Evolutionary conservation across 805 yeast genomes (phyloP).

Genomic region (Metschnikowia bowlesiae): DNA sequence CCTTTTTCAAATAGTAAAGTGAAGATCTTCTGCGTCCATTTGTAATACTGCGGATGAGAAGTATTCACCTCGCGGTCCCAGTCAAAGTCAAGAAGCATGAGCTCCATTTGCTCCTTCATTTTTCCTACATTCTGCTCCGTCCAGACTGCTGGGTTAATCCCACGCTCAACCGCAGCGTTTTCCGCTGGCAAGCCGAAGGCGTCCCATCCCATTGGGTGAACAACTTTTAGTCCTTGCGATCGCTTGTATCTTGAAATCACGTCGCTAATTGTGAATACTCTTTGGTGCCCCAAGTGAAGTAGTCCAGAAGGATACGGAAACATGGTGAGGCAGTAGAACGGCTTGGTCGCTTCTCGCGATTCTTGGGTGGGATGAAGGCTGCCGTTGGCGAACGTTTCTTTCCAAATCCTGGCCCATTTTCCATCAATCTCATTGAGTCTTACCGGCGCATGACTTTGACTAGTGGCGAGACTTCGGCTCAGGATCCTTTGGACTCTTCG

Average conservation of each 20-base stretch:
- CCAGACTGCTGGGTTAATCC: conserved; percentile 78
- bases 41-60: conserved; percentile 81
- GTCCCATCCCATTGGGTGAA: conserved; percentile 99
- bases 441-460: neutral
- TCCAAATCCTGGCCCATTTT: conserved; percentile 55
- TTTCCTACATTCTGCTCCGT: conserved; percentile 72
- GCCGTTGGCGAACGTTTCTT: conserved; percentile 25
- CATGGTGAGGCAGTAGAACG: conserved; percentile 73
- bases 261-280: conserved; percentile 91
- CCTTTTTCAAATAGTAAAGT: conserved; percentile 68
- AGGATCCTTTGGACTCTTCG: neutral
- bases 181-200: conserved; percentile 98
- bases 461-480: neutral
- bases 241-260: conserved; percentile 73
- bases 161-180: conserved; percentile 90
- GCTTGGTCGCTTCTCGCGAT: conserved; percentile 1
- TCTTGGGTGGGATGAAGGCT: conserved; percentile 33
- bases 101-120: conserved; percentile 78
- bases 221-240: conserved; percentile 68
- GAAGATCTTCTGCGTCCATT: conserved; percentile 88
- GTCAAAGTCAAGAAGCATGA: conserved; percentile 82
- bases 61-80: conserved; percentile 92
- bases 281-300: conserved; percentile 88
- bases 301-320: conserved; percentile 96
- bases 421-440: conserved; percentile 35